Base-by-base conservation (phyloP, 1,284 basidiomycete species). In the Rhodotorula sp. region DNA sequence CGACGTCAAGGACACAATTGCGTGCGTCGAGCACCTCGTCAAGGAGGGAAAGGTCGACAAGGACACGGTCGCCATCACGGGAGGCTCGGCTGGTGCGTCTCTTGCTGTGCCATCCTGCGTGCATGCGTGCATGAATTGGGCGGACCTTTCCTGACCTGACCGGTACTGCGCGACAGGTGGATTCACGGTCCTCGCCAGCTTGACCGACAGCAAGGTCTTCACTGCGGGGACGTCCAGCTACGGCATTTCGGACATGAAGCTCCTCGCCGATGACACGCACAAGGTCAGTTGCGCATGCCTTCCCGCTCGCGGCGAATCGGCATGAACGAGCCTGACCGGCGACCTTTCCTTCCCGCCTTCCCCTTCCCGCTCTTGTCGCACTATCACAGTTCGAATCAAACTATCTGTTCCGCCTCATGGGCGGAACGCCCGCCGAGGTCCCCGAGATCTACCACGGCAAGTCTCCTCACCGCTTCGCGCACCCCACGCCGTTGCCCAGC, bases 1-100 rank as follows among this genome's bases (percentile, higher is more conserved):
- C 23, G 90, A 91, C 76, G 85, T 88, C 0, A 79, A 84, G 3
- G 90, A 91, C 76, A 86, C 85, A 75, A 85, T 87, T 25, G 79
- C 82, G 13, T 86, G 87, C 4, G 86, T 86, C 7, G 79, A 82
- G 53, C 81, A 82, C 48, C 83, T 90, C 25, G 82, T 86, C 4
- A 75, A 62, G 48, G 46, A 57, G 42, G 77, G 77, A 10, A 72
- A 87, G 67, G 83, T 88, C 66, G 88, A 90, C 73, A 79, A 82
- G 1, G 80, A 84, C 54, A 87, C 89, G 17, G 84, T 85, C 3
- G 85, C 86, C 41, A 87, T 91, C 65, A 85, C 86, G 14, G 88
- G 88, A 3, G 82, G 84, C 0, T 88, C 87, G 19, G 84, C 87
- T 0, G 77, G 73, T 74, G 42, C 48, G 77, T 69, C 44, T 23